Conservation (phyloP, 2,329 filamentous ascomycete genomes). For the Fusarium redolens region DNA sequence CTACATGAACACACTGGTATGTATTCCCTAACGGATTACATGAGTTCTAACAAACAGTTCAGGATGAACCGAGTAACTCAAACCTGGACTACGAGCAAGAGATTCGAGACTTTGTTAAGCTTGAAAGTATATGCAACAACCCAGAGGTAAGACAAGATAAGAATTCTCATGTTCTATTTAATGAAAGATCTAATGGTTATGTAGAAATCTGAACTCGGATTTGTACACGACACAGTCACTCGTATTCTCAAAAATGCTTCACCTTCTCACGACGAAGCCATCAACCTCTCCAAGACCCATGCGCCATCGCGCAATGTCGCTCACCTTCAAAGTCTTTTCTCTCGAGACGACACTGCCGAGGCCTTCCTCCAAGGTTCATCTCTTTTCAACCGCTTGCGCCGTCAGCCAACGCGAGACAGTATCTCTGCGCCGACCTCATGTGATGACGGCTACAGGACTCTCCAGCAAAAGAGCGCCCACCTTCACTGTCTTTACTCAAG, state of each 20-base stretch:
- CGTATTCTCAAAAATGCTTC: conserved; percentile 59
- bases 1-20: conserved; percentile 68
- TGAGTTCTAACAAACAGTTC: not conserved
- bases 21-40: conserved; percentile 18
- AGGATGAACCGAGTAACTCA: conserved; percentile 51
- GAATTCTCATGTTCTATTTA: not conserved
- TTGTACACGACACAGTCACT: conserved; percentile 60
- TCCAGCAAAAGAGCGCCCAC: conserved; percentile 74
- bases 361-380: conserved; percentile 73
- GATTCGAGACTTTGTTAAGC: conserved; percentile 56
- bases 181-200: not conserved
- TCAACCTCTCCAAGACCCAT: conserved; percentile 50
- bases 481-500: conserved; percentile 76
- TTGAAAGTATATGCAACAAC: conserved; percentile 57
- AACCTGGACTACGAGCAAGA: conserved; percentile 57
- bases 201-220: conserved; percentile 58
- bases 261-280: conserved; percentile 45
- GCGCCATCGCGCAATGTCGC: conserved; percentile 60
- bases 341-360: conserved; percentile 62
- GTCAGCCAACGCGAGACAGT: conserved; percentile 48
- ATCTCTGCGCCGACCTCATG: conserved; percentile 10
- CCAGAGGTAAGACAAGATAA: conserved; percentile 28
- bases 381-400: conserved; percentile 68
- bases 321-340: conserved; percentile 59
- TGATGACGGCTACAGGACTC: conserved; percentile 26